Conservation (phyloP, 192 early-diverging fungal species). For the Coemansia sp. region DNA sequence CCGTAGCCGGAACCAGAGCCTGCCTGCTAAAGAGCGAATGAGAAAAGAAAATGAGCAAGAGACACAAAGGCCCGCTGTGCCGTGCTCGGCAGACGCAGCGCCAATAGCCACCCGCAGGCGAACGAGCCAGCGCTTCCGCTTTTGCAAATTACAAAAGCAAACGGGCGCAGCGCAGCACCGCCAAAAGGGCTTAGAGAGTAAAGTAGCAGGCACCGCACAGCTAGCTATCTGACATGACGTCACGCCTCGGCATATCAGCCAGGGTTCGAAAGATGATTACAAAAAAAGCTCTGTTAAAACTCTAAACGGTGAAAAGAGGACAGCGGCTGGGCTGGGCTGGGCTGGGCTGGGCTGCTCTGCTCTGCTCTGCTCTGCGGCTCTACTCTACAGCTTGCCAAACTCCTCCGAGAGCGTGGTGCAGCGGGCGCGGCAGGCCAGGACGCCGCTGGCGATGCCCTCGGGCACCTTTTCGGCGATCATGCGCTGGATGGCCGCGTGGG, state of each 20-base stretch:
- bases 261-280: too few species aligned
- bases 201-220: neutral
- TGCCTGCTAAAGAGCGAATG: neutral
- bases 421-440: conserved; percentile 27
- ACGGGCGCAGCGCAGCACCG: too few species aligned
- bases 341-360: neutral
- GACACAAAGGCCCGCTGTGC: too few species aligned
- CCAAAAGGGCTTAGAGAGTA: too few species aligned
- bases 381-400: conserved; percentile 38
- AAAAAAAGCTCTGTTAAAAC: neutral
- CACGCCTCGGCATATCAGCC: neutral
- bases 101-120: too few species aligned
- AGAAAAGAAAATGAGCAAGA: neutral
- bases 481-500: conserved; percentile 80
- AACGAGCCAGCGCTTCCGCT: too few species aligned
- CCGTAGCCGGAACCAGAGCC: too few species aligned
- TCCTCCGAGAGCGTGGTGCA: conserved; percentile 29
- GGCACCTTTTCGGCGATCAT: conserved; percentile 58
- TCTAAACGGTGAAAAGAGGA: neutral
- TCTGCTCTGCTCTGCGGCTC: neutral
- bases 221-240: neutral
- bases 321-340: neutral
- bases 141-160: too few species aligned
- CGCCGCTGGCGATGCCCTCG: conserved; percentile 24
- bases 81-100: too few species aligned